Base-by-base conservation (phyloP, 2,329 filamentous ascomycete genomes). In the Arthroderma sp. region DNA sequence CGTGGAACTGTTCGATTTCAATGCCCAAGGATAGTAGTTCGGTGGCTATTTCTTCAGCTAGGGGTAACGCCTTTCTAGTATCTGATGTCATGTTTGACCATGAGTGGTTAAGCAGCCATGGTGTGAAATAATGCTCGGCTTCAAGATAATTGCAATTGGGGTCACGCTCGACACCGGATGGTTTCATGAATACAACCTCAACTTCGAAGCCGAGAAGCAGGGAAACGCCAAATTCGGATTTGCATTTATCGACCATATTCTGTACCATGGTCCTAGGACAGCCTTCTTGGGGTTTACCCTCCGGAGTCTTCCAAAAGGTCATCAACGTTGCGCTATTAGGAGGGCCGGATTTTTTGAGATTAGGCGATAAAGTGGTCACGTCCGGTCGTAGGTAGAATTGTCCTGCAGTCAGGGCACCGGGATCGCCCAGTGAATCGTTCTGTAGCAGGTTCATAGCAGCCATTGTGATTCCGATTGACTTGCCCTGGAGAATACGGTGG, bases 121-220 rank as follows among this genome's bases (percentile, higher is more conserved):
- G 75, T 0, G 71, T 63, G 60, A 75, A 71, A 2, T 70, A 68
- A 1, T 66, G 61, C 8, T 66, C 62, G 3, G 11, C 47, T 0
- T 62, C 60, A 4, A 61, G 62, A 13, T 55, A 43, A 4, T 44
- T 44, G 19, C 44, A 43, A 7, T n/a, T 3, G 44, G 38, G 37
- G 17, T 55, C 39, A 11, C 39, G 33, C 13, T 33, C 15, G 25
- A 70, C 63, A 6, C 66, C 63, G 35, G 70, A 65, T 19, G 77
- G 77, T 41, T 77, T 77, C 62, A 91, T 74, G 61, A 94, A 83
- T 1, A 87, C 77, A 8, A 93, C 81, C 69, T 94, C 88, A 41
- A 94, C 82, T 69, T 95, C 89, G 62, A 93, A 94, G 0, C 88
- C 89, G 15, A 89, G 70, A 0, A 84, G 74, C 52, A 90, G 81